Conservation (phyloP, 1,284 basidiomycete genomes). For the Gymnopus androsaceus region DNA sequence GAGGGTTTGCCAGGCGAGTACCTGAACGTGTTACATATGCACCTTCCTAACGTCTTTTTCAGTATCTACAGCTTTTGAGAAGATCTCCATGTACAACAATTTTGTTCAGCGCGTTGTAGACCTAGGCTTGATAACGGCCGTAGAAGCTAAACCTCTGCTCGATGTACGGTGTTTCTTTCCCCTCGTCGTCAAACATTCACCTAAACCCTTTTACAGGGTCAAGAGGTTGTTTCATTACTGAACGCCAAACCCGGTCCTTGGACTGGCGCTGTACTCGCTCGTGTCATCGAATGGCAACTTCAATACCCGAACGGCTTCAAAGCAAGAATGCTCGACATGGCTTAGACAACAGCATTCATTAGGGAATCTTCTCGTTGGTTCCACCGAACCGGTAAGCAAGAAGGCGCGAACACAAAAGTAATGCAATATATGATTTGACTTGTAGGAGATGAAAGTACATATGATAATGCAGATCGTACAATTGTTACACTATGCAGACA, state of each 20-base stretch:
- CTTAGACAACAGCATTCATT: conserved; percentile 53
- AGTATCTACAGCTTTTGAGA: conserved; percentile 46
- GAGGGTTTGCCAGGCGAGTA: conserved; percentile 52
- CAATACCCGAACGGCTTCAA: conserved; percentile 66
- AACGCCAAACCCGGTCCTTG: conserved; percentile 67
- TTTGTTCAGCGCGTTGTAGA: conserved; percentile 65
- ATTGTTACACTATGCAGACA: background rate
- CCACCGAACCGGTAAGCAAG: conserved; percentile 41
- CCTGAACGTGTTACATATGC: background rate
- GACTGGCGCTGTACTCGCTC: conserved; percentile 63
- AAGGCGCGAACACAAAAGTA: conserved; percentile 43
- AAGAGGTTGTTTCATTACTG: conserved; percentile 60
- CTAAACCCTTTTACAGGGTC: conserved; percentile 57
- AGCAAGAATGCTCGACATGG: conserved; percentile 73
- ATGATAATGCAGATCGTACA: background rate
- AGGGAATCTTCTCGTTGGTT: conserved; percentile 42
- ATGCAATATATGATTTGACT: background rate
- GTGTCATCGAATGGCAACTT: conserved; percentile 82
- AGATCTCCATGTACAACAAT: conserved; percentile 65
- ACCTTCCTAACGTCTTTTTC: background rate
- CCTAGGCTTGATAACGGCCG: conserved; percentile 58
- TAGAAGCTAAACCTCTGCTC: conserved; percentile 73
- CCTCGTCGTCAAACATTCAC: conserved; percentile 5
- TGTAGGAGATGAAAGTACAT: background rate
- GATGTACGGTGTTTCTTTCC: conserved; percentile 55